Evolutionary conservation across 208 protist species (phyloP).

Genomic region (Leishmania turanica): DNA sequence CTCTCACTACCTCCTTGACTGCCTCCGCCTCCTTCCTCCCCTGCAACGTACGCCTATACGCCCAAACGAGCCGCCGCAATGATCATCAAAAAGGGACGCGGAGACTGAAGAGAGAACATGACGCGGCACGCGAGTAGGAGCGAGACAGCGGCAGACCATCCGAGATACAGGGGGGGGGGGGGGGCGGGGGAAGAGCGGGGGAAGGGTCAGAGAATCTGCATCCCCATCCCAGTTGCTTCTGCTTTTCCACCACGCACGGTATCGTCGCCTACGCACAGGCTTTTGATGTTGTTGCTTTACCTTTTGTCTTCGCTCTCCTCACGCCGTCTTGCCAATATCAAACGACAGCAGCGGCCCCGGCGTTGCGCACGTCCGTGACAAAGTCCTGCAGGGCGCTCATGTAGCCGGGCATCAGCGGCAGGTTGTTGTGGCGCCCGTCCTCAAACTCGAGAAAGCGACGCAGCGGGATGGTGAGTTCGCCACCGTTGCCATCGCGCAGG

Average conservation of each 20-base stretch:
- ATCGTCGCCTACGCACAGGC: not conserved
- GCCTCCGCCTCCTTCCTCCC: not conserved
- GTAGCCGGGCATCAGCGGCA: conserved; percentile 62
- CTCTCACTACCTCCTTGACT: not conserved
- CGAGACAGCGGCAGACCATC: not conserved
- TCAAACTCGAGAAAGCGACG: conserved; percentile 68
- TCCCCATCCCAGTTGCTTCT: not conserved
- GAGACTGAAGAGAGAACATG: not conserved
- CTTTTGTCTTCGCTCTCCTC: not conserved
- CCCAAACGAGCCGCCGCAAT: not conserved
- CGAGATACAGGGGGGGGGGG: not conserved
- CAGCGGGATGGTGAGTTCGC: conserved; percentile 20
- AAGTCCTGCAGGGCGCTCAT: conserved; percentile 61
- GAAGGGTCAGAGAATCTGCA: not conserved
- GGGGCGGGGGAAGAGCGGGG: no score
- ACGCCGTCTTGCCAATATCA: not conserved
- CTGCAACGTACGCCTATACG: not conserved
- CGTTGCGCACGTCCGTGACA: conserved; percentile 39
- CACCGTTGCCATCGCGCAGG: conserved; percentile 21
- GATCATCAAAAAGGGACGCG: not conserved
- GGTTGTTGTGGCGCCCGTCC: conserved; percentile 77
- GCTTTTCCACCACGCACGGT: not conserved
- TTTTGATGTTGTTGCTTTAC: not conserved
- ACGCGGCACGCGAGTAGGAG: not conserved
- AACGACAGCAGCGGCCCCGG: not conserved